Evolutionary conservation across 306 rosid genomes (phyloP).

Genomic region (Bauhinia variegata): DNA sequence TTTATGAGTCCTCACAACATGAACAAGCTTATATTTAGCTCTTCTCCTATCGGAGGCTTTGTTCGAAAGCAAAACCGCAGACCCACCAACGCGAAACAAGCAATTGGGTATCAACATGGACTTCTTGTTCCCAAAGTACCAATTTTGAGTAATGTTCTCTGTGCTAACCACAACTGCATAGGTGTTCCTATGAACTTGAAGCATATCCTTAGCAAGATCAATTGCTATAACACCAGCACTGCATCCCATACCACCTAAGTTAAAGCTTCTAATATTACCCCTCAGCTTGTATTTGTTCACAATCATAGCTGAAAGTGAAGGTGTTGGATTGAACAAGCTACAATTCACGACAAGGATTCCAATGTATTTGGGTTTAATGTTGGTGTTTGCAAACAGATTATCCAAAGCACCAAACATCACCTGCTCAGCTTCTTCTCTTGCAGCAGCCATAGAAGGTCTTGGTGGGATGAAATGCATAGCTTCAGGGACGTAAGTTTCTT

Average conservation of each 20-base stretch:
- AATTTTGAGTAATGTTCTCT: constrained; percentile 73
- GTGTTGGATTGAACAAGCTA: constrained; percentile 68
- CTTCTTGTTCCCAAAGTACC: constrained; percentile 73
- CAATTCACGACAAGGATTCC: constrained; percentile 75
- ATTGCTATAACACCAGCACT: constrained; percentile 74
- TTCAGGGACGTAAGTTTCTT: constrained; percentile 62
- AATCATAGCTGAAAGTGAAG: constrained; percentile 74
- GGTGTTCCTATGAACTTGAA: constrained; percentile 62
- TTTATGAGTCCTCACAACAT: constrained; percentile 62
- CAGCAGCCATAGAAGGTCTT: constrained; percentile 53
- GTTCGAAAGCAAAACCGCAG: constrained; percentile 62
- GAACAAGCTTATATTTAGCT: constrained; percentile 67
- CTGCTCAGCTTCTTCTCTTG: constrained; percentile 62
- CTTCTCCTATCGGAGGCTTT: constrained; percentile 38
- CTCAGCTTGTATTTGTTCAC: constrained; percentile 62
- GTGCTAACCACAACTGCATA: constrained; percentile 76
- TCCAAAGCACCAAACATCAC: constrained; percentile 69
- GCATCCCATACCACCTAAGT: constrained; percentile 84
- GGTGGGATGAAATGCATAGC: constrained; percentile 57
- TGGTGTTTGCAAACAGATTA: constrained; percentile 53
- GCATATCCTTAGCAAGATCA: constrained; percentile 71
- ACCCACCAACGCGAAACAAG: constrained; percentile 66
- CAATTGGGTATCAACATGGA: constrained; percentile 76
- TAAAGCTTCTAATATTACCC: constrained; percentile 56
- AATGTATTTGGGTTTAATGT: constrained; percentile 54